Evolutionary conservation across 257 asterid species (phyloP).

Genomic region (Parsonsia alboflavescens): DNA sequence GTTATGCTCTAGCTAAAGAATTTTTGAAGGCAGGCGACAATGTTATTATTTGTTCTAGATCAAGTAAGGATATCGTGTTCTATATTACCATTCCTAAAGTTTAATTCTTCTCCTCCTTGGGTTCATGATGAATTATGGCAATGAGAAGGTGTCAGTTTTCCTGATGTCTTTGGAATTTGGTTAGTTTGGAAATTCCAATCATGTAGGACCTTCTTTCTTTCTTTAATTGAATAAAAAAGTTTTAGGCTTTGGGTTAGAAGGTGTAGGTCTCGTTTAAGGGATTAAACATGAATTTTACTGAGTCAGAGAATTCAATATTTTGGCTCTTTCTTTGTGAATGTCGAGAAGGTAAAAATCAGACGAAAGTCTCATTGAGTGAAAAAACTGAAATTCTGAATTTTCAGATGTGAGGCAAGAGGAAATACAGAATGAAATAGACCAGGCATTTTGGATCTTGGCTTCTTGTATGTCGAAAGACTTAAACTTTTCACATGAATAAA

Average conservation of each 20-base stretch:
- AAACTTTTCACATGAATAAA: not conserved
- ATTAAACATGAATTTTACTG: not conserved
- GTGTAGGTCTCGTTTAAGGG: not conserved
- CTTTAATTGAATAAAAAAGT: too few relatives aligned
- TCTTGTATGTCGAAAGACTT: not conserved
- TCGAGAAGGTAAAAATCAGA: not conserved
- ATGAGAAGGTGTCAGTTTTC: not conserved
- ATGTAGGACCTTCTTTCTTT: not conserved
- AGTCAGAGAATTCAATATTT: not conserved
- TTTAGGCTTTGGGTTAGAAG: not conserved
- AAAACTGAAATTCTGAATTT: not conserved
- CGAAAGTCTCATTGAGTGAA: not conserved
- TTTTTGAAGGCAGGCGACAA: slow-evolving; percentile 86
- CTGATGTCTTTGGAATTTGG: not conserved
- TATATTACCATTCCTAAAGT: not conserved
- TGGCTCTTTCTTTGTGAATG: not conserved
- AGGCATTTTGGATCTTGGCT: not conserved
- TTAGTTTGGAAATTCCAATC: not conserved
- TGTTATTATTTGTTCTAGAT: slow-evolving; percentile 86
- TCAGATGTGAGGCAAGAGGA: not conserved
- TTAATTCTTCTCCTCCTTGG: not conserved
- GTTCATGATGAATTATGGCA: not conserved
- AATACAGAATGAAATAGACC: not conserved
- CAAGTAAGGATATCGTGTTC: slow-evolving; percentile 38
- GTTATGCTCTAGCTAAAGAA: slow-evolving; percentile 90